Evolutionary conservation across 2,329 filamentous ascomycete genomes (phyloP), one percentile per base, ranked within the genome.

Genomic region (Endoconidiophora polonica): DNA sequence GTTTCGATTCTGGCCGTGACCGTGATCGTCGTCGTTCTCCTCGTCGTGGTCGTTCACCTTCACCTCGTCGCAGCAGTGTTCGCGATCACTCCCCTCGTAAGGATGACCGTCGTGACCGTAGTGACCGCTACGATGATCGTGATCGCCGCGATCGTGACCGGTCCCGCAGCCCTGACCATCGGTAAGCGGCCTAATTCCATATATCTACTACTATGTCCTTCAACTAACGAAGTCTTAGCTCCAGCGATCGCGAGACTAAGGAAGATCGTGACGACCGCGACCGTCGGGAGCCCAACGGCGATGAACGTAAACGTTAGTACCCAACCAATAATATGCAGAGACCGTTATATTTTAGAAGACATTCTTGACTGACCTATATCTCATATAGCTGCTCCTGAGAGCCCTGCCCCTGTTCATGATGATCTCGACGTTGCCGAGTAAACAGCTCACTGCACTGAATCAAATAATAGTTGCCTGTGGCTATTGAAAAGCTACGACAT

Each of bases 371-470:
- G 4, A 18, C 14, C 16, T 16, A 44, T 22, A 14, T 12, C 14
- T 33, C 29, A 3, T 18, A 14, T 46, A 50, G 48, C 48, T 14
- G 18, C 49, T 41, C 22, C 82, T 59, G 86, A 93, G 58, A 86
- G 84, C 59, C 83, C 86, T 57, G 78, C 85, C 55, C 81, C 85
- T 56, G 81, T 79, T 59, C 86, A 94, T 61, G 91, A 98, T 65
- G 91, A 98, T 62, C 77, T 96, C 63, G 91, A 98, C 65, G 88
- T 91, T 62, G 90, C 88, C 60, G 91, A 96, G 69, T 81, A 70
- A 60, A 54, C 46, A 54, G 52, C 46, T 26, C 18, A 23, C 10
- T 7, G 44, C 29, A 16, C 12, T 44, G 20, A 38, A 29, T 22
- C 9, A 37, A 29, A 37, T 6, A 29, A 47, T 26, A 16, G 14